Evolutionary conservation across 306 rosid species (phyloP), one percentile per base, ranked within the genome.

Genomic region (Casuarina equisetifolia): DNA sequence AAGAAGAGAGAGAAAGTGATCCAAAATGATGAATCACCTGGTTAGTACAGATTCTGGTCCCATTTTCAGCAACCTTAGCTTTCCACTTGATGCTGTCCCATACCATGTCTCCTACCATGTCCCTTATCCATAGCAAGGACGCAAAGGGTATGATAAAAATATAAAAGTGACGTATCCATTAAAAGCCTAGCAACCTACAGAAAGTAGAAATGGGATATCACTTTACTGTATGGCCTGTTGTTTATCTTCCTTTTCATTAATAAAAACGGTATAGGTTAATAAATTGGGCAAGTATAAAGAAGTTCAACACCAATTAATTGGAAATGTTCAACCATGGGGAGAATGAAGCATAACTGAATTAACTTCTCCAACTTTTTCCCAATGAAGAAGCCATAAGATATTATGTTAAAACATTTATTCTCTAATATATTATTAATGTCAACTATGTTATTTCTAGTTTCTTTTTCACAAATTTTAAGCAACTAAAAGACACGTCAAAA

Each of bases 111-210:
- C 98, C 98, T 46, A 95, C 84, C 93, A 89, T 92, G 85, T 95
- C 98, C 93, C 92, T 71, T 74, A 88, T 95, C 92, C 61, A 92
- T 86, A 70, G 87, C 95, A 74, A 91, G 97, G 85, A 90, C 93
- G 86, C 92, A 95, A 70, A 95, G 90, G 1, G 96, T 90, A 77
- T 97, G 97, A 82, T 95, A 92, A 86, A 91, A 95, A 84, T 92
- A 92, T 76, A 62, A 83, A 57, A 88, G 88, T 25, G 97, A 92
- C 13, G 97, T 95, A 80, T 95, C 98, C 94, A 80, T 87, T 87
- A 95, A 84, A 86, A 95, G 98, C 88, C 89, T 90, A 63, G 90
- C 96, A 70, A 89, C 98, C 98, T 95, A 93, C 89, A 85, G 75
- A 72, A 49, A 80, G 72, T 78, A 69, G 76, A 84, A 84, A 36